These are phyloP conservation scores for Hemisphaericaspora nanyangensis DNA, from an alignment of 805 yeast species.

Conservation along the genomic window DNA sequence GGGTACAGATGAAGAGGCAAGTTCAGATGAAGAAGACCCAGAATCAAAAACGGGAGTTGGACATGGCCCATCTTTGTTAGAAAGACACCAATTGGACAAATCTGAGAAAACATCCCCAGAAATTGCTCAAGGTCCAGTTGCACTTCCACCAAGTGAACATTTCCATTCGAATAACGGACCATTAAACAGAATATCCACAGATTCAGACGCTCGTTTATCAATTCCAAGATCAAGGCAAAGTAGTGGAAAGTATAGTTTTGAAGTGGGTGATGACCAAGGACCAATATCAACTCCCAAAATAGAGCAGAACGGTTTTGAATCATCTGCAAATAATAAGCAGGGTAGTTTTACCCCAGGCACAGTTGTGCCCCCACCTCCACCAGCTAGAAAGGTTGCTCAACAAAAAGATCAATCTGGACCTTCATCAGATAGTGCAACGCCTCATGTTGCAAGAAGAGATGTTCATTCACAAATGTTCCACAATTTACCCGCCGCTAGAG, in stretches of 20 bases:
- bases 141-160: no score
- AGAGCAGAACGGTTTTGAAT: conserved; percentile 7
- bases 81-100: conserved; percentile 27
- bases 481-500: conserved; percentile 34
- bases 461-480: conserved; percentile 47
- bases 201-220: conserved; percentile 8
- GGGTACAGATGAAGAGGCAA: conserved; percentile 16
- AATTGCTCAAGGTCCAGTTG: no score
- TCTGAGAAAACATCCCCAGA: no score
- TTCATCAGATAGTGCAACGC: conserved; percentile 1
- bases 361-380: conserved; percentile 49
- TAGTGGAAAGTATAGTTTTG: conserved; percentile 33
- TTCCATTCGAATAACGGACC: no score
- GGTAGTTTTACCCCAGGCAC: conserved; percentile 1
- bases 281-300: conserved; percentile 27
- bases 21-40: conserved; percentile 24
- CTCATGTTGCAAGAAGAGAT: conserved; percentile 18
- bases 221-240: conserved; percentile 16
- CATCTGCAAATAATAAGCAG: neutral
- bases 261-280: conserved; percentile 36
- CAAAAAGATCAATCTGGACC: conserved; percentile 15
- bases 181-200: neutral
- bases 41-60: conserved; percentile 8
- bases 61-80: conserved; percentile 28
- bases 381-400: conserved; percentile 47